Evolutionary conservation across 305 asterid species (phyloP), one percentile per base, ranked within the genome.

Genomic region (Fraxinus velutina): DNA sequence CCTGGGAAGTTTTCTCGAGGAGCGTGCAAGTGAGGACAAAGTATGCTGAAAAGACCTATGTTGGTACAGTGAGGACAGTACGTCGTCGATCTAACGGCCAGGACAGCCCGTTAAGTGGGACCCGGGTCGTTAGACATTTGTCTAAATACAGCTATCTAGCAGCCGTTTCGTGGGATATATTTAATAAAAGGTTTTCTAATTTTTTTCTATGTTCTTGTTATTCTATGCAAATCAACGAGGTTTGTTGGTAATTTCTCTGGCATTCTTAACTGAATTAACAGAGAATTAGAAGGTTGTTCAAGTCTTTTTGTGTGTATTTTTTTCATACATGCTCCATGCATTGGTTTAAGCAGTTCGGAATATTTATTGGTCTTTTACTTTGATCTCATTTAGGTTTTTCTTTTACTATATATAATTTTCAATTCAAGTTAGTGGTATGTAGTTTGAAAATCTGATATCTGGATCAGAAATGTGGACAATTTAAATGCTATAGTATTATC

Each of bases 271-370:
- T 22, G 15, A 64, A 64, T 64, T 27, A 64, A 64, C 33, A 9
- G 73, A 24, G 34, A 64, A 64, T 64, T 64, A 7, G 72, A 62
- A 78, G 77, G 33, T 75, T 27, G 47, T 29, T 52, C 29, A 57
- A 79, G 66, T 77, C 55, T 50, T 36, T 71, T 12, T 44, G 80
- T 78, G 32, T 47, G 50, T 60, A 73, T 80, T 60, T 71, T 80
- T 62, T 15, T 6, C 57, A 39, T 7, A 77, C 73, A 13, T 37
- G 37, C 64, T 9, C 55, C 42, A 12, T 70, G 68, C 27, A 21
- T 71, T 12, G 39, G 75, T 74, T 74, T 68, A 27, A 80, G 47
- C 66, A 15, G 70, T 39, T 75, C 76, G 76, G 17, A 55, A 39
- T 6, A 17, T 50, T 47, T 60, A 80, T 13, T 42, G 73, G 73